Evolutionary conservation across 2,329 filamentous ascomycete species (phyloP).

Genomic region (Pseudogymnoascus sp.): DNA sequence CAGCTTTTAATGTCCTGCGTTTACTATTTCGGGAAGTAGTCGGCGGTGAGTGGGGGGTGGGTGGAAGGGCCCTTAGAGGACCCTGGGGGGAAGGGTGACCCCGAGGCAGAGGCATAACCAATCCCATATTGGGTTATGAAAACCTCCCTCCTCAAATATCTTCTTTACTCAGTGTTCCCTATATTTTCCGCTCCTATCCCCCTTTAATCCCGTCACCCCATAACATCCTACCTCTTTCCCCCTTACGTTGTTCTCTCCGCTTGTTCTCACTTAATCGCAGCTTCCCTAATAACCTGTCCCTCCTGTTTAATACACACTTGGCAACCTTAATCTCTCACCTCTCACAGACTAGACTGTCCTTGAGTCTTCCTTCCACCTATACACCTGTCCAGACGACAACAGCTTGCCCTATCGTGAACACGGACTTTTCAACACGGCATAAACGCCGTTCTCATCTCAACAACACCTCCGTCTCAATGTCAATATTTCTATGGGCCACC

Average conservation of each 20-base stretch:
- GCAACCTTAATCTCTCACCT: background rate
- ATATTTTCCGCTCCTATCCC: background rate
- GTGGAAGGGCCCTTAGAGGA: background rate
- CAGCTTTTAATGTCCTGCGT: background rate
- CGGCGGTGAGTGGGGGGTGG: background rate
- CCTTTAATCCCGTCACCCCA: background rate
- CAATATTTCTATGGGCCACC: conserved; percentile 4
- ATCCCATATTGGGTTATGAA: background rate
- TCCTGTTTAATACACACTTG: background rate
- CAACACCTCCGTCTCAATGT: background rate
- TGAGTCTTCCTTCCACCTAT: background rate
- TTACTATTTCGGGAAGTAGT: background rate
- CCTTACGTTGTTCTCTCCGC: background rate
- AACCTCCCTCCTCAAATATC: background rate
- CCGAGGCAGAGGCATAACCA: background rate
- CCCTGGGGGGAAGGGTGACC: background rate
- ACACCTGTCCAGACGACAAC: background rate
- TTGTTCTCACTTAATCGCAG: background rate
- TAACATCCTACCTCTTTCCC: background rate
- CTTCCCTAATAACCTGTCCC: background rate
- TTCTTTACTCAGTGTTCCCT: background rate
- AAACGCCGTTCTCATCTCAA: background rate
- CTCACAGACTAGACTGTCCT: background rate
- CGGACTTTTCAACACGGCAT: background rate
- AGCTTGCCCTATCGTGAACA: background rate